These are phyloP conservation scores for Strigomonas galati DNA, from an alignment of 208 protist genomes.

Conservation along the genomic window DNA sequence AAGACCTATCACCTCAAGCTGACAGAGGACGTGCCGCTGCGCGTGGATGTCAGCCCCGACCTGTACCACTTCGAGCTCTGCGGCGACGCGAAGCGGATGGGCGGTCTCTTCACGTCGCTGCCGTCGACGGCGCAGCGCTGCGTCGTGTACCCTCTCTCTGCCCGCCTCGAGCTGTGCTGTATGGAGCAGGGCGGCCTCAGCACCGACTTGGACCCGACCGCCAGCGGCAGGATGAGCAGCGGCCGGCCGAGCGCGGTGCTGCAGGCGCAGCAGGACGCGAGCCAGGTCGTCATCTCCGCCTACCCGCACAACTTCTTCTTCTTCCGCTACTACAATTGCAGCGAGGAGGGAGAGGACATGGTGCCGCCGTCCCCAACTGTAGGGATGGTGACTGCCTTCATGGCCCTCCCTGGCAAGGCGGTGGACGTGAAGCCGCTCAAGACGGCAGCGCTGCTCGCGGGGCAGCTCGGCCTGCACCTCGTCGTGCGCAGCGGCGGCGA, in stretches of 20 bases:
- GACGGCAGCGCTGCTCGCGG: slow-evolving; percentile 36
- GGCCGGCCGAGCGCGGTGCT: neutral
- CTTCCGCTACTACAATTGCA: slow-evolving; percentile 10
- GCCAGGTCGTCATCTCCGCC: slow-evolving; percentile 5
- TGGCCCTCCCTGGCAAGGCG: slow-evolving; percentile 44
- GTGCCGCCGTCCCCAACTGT: slow-evolving; percentile 5
- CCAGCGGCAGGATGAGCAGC: neutral
- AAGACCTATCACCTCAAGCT: slow-evolving; percentile 47
- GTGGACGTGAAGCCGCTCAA: slow-evolving; percentile 65
- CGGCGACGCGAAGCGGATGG: slow-evolving; percentile 31
- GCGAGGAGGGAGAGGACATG: neutral
- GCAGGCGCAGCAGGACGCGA: slow-evolving; percentile 2
- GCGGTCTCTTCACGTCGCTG: slow-evolving; percentile 36
- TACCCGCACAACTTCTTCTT: slow-evolving; percentile 3
- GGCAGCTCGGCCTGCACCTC: slow-evolving; percentile 49
- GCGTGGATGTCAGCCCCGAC: slow-evolving; percentile 2
- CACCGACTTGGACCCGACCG: neutral
- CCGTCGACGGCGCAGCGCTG: slow-evolving; percentile 29
- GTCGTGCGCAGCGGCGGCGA: slow-evolving; percentile 30
- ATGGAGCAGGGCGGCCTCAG: slow-evolving; percentile 12
- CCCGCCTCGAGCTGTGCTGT: slow-evolving; percentile 40
- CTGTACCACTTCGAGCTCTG: slow-evolving; percentile 37
- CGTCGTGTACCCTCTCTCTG: slow-evolving; percentile 27
- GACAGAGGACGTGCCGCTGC: slow-evolving; percentile 28
- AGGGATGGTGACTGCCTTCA: neutral